A percentile compares a stretch with the other conserved stretches of the same genome.
Conservation (phyloP, 2,329 filamentous ascomycete genomes). For the Aspergillus sp. region DNA sequence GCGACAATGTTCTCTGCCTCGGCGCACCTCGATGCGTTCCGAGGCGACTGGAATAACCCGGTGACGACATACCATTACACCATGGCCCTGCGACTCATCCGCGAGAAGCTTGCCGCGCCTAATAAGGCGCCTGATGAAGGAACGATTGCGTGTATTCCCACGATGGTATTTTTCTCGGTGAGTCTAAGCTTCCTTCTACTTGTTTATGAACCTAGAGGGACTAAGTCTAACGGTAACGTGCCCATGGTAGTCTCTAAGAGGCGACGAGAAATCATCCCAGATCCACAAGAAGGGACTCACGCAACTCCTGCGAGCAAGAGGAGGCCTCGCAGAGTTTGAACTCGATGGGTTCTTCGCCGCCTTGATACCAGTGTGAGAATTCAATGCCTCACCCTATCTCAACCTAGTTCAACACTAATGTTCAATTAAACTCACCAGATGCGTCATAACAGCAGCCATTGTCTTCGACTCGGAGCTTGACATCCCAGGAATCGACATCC, state of each 20-base stretch:
- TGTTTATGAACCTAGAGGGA: background rate
- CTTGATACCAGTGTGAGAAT: slow-evolving; percentile 7
- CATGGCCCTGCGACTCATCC: slow-evolving; percentile 7
- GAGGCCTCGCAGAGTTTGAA: slow-evolving; percentile 5
- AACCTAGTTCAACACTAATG: background rate
- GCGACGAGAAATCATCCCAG: slow-evolving; percentile 9
- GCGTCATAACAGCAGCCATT: slow-evolving; percentile 16
- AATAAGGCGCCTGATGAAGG: background rate
- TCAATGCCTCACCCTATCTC: background rate
- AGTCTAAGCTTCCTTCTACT: background rate
- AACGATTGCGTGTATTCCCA: slow-evolving; percentile 10
- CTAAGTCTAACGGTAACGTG: background rate
- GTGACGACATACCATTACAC: slow-evolving; percentile 13
- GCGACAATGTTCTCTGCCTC: slow-evolving; percentile 12
- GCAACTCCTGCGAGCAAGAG: slow-evolving; percentile 8
- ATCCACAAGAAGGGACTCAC: slow-evolving; percentile 11
- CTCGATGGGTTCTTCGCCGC: slow-evolving; percentile 6
- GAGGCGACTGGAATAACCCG: background rate
- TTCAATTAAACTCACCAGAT: background rate
- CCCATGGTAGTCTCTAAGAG: slow-evolving; percentile 6
- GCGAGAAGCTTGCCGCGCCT: slow-evolving; percentile 7
- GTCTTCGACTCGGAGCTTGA: slow-evolving; percentile 8
- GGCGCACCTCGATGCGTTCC: slow-evolving; percentile 13
- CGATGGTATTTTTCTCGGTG: slow-evolving; percentile 16
- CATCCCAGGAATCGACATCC: slow-evolving; percentile 10